Base-by-base conservation (phyloP, 2,329 filamentous ascomycete genomes). In the Amphichorda felina region DNA sequence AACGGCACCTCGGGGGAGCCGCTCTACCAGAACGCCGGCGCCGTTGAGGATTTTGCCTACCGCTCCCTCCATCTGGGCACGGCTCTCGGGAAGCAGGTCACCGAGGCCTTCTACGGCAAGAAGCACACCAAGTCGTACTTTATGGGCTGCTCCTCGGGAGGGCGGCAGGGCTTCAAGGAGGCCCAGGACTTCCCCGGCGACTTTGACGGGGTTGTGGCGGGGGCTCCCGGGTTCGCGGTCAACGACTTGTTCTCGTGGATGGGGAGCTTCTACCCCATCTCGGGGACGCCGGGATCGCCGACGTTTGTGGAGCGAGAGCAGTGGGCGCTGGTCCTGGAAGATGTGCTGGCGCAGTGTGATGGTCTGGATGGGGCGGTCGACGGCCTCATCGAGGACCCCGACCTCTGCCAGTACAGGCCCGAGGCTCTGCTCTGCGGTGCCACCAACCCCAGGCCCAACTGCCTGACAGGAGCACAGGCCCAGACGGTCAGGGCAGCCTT, bases 131-230 rank as follows among this genome's bases (percentile, higher is more conserved):
- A 63, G 36, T 64, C 61, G 1, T 78, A 77, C 50, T 77, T 67
- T 40, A 46, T 66, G 2, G 74, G 74, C 7, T 78, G 74, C 45
- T 76, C 70, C 0, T 66, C 70, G 0, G 75, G 75, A 5, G 73
- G 75, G 1, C 59, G 73, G 0, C 70, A 78, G 54, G 74, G 70
- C 4, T 54, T 73, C 24, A 70, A 68, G 36, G 61, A 64, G 7
- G 63, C 68, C 0, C 64, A 77, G 42, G 46, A 54, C 11, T 75
- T 64, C 40, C 70, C 73, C 0, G 55, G 65, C 0, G 70, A 75
- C 40, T 77, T 74, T 35, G 70, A 77, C 35, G 72, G 72, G 15
- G 61, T 75, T 15, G 50, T 75, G 1, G 70, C 68, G 3, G 65
- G 67, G 3, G 47, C 49, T n/a, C 55, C 59, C 5, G 68, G 68